A percentile compares a stretch with the other conserved stretches of the same genome.
Evolutionary conservation across 2,329 filamentous ascomycete species (phyloP).

Genomic region (Didymella exigua): DNA sequence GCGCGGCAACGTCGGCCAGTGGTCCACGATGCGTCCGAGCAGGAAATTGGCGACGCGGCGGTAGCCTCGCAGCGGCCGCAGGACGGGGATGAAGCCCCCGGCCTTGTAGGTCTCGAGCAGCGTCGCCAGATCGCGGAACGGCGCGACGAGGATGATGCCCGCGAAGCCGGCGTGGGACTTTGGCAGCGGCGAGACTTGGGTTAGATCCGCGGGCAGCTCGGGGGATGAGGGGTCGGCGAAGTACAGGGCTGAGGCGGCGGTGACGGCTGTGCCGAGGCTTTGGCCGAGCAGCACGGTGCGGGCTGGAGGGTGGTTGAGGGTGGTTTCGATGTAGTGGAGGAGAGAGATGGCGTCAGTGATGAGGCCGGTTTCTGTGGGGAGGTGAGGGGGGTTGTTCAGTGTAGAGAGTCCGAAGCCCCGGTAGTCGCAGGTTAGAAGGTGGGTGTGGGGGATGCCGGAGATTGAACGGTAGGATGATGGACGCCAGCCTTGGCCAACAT

Average conservation of each 20-base stretch:
- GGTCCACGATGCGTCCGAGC: conserved; percentile 71
- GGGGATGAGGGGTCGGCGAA: conserved; percentile 57
- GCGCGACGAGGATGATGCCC: conserved; percentile 77
- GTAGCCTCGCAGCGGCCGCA: conserved; percentile 74
- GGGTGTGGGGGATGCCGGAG: conserved; percentile 70
- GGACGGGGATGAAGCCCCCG: conserved; percentile 75
- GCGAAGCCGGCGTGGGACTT: conserved; percentile 66
- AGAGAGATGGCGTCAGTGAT: conserved; percentile 78
- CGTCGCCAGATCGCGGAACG: conserved; percentile 75
- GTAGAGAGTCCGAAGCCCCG: conserved; percentile 84
- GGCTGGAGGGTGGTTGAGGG: conserved; percentile 67
- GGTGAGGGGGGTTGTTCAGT: conserved; percentile 56
- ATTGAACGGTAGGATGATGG: conserved; percentile 79
- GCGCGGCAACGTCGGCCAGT: conserved; percentile 75
- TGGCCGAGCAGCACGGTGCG: conserved; percentile 85
- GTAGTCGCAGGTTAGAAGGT: conserved; percentile 89
- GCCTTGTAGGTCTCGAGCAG: conserved; percentile 80
- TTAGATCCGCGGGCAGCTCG: conserved; percentile 25
- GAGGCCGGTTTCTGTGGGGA: conserved; percentile 78
- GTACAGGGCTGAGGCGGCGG: conserved; percentile 73
- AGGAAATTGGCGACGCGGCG: conserved; percentile 68
- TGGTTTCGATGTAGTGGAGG: conserved; percentile 72
- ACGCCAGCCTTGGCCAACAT: conserved; percentile 78
- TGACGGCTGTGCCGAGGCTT: conserved; percentile 85
- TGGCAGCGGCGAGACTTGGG: conserved; percentile 7